phyloP scores from a whole-genome alignment of 2,329 filamentous ascomycete genomes.

The Fusarium sp. region DNA sequence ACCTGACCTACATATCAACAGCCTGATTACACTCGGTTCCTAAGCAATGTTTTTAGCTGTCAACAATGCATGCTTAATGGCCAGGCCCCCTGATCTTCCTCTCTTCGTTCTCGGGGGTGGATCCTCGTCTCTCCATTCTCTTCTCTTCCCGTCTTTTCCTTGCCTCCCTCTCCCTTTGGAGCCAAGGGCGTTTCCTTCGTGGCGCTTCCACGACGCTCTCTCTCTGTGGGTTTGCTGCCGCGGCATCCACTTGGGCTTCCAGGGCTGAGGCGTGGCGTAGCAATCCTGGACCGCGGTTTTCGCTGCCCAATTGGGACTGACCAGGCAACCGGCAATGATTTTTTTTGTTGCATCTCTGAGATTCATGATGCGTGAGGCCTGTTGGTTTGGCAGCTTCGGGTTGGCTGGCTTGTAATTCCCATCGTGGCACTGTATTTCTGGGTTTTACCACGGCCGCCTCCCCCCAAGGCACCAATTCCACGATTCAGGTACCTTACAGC shows the following conservation, averaged over 20 bases:
- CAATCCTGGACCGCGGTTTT: constrained; percentile 13
- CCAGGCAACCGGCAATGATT: constrained; percentile 20
- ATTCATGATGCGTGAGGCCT: constrained; percentile 8
- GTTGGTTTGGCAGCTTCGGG: constrained; percentile 1
- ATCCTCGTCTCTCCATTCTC: constrained; percentile 26
- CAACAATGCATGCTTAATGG: constrained; percentile 29
- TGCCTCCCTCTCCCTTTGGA: constrained; percentile 10
- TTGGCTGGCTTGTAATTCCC: constrained; percentile 6
- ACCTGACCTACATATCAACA: neutral
- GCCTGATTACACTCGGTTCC: neutral
- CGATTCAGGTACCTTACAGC: constrained; percentile 29
- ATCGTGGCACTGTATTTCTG: constrained; percentile 15
- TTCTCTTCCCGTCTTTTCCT: constrained; percentile 31
- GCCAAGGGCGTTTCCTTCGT: constrained; percentile 31
- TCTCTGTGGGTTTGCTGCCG: constrained; percentile 11
- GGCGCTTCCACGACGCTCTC: constrained; percentile 47
- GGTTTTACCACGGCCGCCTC: constrained; percentile 32
- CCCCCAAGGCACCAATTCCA: constrained; percentile 14
- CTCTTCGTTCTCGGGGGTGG: constrained; percentile 17
- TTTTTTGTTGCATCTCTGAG: neutral
- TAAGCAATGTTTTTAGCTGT: constrained; percentile 7
- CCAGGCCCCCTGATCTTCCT: constrained; percentile 28
- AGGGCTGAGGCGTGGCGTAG: constrained; percentile 40
- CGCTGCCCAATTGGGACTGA: constrained; percentile 19
- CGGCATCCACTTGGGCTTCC: constrained; percentile 40